Evolutionary conservation across 1,284 basidiomycete species (phyloP).

Genomic region (Boletus semigastroideus): DNA sequence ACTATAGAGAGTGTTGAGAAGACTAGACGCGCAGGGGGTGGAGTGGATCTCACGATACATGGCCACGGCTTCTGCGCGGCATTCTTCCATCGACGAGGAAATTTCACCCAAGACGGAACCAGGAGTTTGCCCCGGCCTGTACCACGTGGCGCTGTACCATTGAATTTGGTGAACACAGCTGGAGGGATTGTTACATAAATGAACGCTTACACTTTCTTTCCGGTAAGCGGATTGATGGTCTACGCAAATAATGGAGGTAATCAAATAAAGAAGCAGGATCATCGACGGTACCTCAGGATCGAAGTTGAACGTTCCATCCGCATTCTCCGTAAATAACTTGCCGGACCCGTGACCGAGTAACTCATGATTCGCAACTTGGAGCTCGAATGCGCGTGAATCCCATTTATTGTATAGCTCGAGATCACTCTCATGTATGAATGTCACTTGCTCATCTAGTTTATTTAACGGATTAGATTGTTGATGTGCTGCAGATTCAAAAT

Average conservation of each 20-base stretch:
- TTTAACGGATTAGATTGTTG: neutral
- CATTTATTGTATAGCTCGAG: constrained; percentile 69
- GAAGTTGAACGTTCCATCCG: constrained; percentile 78
- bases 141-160: constrained; percentile 66
- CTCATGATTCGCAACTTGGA: constrained; percentile 87
- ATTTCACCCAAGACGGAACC: constrained; percentile 80
- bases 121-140: constrained; percentile 79
- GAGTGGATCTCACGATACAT: constrained; percentile 57
- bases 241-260: constrained; percentile 27
- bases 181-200: neutral
- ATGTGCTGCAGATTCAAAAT: neutral
- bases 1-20: constrained; percentile 42
- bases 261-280: constrained; percentile 18
- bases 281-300: constrained; percentile 53
- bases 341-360: constrained; percentile 79
- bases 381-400: constrained; percentile 75
- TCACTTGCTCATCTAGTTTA: constrained; percentile 65
- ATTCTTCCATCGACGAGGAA: constrained; percentile 86
- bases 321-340: constrained; percentile 74
- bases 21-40: neutral
- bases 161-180: neutral
- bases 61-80: constrained; percentile 80
- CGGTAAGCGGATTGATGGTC: constrained; percentile 83
- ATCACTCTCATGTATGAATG: constrained; percentile 78
- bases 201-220: constrained; percentile 61